Evolutionary conservation across 345 rosid species (phyloP).

Genomic region (Excoecaria agallocha): DNA sequence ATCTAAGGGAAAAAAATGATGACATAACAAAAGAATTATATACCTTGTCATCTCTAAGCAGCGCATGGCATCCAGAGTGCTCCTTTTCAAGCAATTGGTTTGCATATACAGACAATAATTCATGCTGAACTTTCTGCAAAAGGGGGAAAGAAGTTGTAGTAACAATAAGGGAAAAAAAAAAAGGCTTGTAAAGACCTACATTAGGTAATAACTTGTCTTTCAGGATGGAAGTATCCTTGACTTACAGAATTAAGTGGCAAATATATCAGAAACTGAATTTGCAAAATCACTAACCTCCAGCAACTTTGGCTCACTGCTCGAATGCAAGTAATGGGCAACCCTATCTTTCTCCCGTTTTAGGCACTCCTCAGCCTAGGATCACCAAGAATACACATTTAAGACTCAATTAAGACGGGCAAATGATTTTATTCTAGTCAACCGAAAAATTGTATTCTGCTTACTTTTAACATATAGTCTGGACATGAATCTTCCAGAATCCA

Average conservation of each 20-base stretch:
- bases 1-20: background rate
- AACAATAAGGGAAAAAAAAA: background rate
- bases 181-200: background rate
- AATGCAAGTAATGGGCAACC: conserved; percentile 36
- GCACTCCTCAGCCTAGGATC: conserved; percentile 39
- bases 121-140: conserved; percentile 39
- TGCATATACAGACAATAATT: conserved; percentile 29
- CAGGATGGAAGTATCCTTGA: background rate
- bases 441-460: background rate
- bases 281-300: conserved; percentile 28
- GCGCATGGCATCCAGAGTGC: conserved; percentile 39
- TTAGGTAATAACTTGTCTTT: background rate
- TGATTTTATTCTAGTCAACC: too few species aligned
- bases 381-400: background rate
- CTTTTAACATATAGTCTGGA: conserved; percentile 47
- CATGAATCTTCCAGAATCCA: conserved; percentile 47
- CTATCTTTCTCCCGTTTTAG: conserved; percentile 42
- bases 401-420: background rate
- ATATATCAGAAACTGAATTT: background rate
- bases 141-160: background rate
- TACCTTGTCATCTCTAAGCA: conserved; percentile 43
- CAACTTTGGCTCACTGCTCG: conserved; percentile 41
- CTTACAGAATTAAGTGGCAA: background rate
- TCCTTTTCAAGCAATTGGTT: conserved; percentile 42
- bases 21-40: background rate